Evolutionary conservation across 192 early-diverging fungal species (phyloP).

Genomic region (Coemansia umbellata): DNA sequence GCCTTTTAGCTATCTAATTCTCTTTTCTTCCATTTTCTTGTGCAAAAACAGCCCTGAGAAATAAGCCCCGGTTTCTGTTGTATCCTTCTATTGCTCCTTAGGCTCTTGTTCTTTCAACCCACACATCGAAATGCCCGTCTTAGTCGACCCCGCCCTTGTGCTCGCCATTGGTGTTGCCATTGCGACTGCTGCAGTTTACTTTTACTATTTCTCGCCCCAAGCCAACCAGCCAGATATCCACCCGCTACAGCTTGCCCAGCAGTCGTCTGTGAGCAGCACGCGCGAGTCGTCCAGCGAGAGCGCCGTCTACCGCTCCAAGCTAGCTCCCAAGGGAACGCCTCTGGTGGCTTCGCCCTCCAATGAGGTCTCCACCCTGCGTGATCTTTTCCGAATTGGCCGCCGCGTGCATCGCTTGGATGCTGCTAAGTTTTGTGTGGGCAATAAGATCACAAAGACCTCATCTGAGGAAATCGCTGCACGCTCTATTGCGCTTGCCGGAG

Average conservation of each 20-base stretch:
- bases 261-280: constrained; percentile 29
- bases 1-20: no score
- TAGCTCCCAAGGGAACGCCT: constrained; percentile 19
- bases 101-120: no score
- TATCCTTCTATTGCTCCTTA: no score
- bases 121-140: constrained; percentile 18
- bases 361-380: constrained; percentile 16
- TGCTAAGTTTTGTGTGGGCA: constrained; percentile 7
- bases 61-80: no score
- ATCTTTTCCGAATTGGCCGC: constrained; percentile 21
- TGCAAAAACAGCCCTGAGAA: no score
- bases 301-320: constrained; percentile 43
- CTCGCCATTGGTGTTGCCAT: constrained; percentile 18
- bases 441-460: constrained; percentile 5
- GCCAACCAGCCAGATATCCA: constrained; percentile 50
- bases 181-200: constrained; percentile 23
- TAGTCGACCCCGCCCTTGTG: constrained; percentile 23
- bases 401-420: constrained; percentile 4
- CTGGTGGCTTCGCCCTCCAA: constrained; percentile 12
- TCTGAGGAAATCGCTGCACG: constrained; percentile 7
- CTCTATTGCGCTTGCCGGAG: constrained; percentile 17
- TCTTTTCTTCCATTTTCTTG: no score
- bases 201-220: constrained; percentile 43
- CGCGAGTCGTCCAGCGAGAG: constrained; percentile 33
- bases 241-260: constrained; percentile 45